Evolutionary conservation across 2,329 filamentous ascomycete species (phyloP).

Genomic region (Neodidymelliopsis sp.): DNA sequence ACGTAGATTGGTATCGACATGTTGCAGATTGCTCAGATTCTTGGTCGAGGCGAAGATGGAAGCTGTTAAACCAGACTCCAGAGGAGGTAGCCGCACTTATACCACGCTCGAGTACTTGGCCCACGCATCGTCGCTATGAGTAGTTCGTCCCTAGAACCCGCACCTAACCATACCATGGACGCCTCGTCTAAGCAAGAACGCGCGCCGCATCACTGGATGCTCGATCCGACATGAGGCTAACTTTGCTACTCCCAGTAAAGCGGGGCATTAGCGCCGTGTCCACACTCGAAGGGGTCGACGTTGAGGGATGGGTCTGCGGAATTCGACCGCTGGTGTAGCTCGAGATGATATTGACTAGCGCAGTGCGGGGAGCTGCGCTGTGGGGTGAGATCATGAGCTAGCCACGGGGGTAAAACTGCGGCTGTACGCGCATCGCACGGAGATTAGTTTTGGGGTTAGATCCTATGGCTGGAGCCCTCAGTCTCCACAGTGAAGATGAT

Average conservation of each 20-base stretch:
- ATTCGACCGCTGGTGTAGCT: constrained; percentile 13
- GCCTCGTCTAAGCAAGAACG: constrained; percentile 9
- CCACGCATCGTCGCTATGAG: constrained; percentile 5
- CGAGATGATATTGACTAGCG: constrained; percentile 8
- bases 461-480: background rate
- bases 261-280: constrained; percentile 8
- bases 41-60: background rate
- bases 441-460: constrained; percentile 1
- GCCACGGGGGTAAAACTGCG: background rate
- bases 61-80: background rate
- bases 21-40: constrained; percentile 7
- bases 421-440: background rate
- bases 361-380: constrained; percentile 16
- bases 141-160: constrained; percentile 1
- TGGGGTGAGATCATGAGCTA: constrained; percentile 8
- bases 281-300: background rate
- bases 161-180: constrained; percentile 12
- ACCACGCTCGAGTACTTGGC: constrained; percentile 6
- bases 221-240: constrained; percentile 7
- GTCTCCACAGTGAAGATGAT: background rate
- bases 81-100: constrained; percentile 16
- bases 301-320: constrained; percentile 13
- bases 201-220: constrained; percentile 11
- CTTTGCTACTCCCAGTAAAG: constrained; percentile 13
- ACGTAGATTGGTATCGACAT: constrained; percentile 53